phyloP scores from a whole-genome alignment of 306 rosid species.

The Cucurbita pepo region DNA sequence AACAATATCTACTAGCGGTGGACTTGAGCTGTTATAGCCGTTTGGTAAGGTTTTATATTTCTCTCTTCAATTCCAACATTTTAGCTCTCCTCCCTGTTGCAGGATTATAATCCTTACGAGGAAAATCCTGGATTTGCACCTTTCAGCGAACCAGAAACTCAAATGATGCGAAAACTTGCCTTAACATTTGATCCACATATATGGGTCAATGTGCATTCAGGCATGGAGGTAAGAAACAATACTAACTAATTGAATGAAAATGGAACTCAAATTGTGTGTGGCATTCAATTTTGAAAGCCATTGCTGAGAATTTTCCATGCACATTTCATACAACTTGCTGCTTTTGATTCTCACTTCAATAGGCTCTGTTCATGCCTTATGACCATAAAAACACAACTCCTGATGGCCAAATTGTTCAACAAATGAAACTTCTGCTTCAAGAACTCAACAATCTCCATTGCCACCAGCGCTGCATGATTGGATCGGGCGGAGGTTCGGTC shows the following conservation, averaged over 20 bases:
- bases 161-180: constrained; percentile 81
- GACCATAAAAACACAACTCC: constrained; percentile 93
- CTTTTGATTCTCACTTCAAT: constrained; percentile 5
- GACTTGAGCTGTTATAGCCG: too few species aligned
- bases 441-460: constrained; percentile 67
- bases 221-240: constrained; percentile 64
- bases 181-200: constrained; percentile 80
- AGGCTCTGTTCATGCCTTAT: constrained; percentile 98
- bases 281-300: neutral
- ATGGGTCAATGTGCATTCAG: constrained; percentile 96
- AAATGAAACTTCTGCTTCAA: constrained; percentile 70
- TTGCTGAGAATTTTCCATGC: neutral
- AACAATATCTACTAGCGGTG: too few species aligned
- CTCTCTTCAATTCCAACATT: neutral
- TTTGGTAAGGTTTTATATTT: too few species aligned
- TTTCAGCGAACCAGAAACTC: constrained; percentile 97
- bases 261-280: neutral
- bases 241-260: neutral
- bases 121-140: constrained; percentile 90
- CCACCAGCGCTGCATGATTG: constrained; percentile 61
- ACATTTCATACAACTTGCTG: neutral
- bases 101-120: constrained; percentile 98
- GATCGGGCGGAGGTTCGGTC: constrained; percentile 97
- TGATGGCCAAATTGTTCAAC: constrained; percentile 44
- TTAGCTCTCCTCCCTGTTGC: constrained; percentile 13